Conservation (phyloP, 2,329 filamentous ascomycete genomes). For the Ceratocystis destructans region DNA sequence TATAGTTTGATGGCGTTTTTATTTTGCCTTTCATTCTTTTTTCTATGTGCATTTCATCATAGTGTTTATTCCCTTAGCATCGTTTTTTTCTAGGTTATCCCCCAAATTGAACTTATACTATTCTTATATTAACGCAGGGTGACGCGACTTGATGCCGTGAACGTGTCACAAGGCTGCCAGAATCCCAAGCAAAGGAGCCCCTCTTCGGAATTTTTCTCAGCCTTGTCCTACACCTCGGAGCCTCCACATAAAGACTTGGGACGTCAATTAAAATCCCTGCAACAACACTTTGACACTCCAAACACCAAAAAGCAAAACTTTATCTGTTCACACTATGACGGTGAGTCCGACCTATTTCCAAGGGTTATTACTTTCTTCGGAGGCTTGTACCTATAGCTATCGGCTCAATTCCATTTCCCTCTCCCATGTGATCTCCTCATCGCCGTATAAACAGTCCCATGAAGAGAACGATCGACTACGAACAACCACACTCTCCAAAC, state of each 20-base stretch:
- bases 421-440: not conserved
- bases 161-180: not conserved
- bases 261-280: slow-evolving; percentile 19
- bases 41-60: not conserved
- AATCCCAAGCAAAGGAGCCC: slow-evolving; percentile 1
- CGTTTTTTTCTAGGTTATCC: not conserved
- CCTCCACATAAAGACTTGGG: slow-evolving; percentile 10
- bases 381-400: not conserved
- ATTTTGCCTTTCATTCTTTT: slow-evolving; percentile 1
- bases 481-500: not conserved
- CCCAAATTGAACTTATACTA: not conserved
- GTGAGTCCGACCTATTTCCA: not conserved
- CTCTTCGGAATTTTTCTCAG: slow-evolving; percentile 14
- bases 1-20: slow-evolving; percentile 11
- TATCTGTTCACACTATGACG: slow-evolving; percentile 7
- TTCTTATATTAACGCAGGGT: not conserved
- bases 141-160: not conserved
- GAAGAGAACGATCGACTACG: not conserved
- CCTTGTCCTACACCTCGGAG: slow-evolving; percentile 6
- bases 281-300: not conserved
- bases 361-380: too few relatives aligned
- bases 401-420: not conserved
- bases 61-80: slow-evolving; percentile 8
- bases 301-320: slow-evolving; percentile 1
- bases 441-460: not conserved